Evolutionary conservation across 345 rosid species (phyloP), one percentile per base, ranked within the genome.

Genomic region (Crucihimalaya himalaica): DNA sequence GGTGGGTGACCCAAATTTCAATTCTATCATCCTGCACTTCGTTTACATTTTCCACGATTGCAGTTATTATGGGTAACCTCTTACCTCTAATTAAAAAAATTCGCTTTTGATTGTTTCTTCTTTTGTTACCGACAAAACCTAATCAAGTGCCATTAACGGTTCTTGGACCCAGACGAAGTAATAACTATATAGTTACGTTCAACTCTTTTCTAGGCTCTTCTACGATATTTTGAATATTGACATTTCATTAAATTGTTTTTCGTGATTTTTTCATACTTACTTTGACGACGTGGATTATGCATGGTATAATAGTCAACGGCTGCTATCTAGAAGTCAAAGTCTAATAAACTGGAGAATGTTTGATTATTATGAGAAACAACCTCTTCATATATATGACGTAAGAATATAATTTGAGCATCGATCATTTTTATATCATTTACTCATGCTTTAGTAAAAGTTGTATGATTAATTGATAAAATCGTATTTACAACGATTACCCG

Each of bases 221-320:
- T 58, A 47, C 72, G 48, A 50, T 35, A 57, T 66, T 47, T 65
- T 74, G 72, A 66, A 57, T 47, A 47, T 73, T 56, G 71, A 55
- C 72, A 48, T 58, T 70, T 74, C 53, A 19, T 19, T 28, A 19
- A 9, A 57, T 23, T 40, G 29, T 65, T 56, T 72, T 34, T 25
- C 60, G 6, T 66, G 53, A 35, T 66, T 21, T 65, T 65, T 35
- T 61, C 56, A 13, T 74, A 73, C 66, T 47, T 18, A 55, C 42
- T 55, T 65, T 56, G 59, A 73, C 66, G 60, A 66, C 28, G 43
- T 57, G 15, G 25, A 47, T 56, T 56, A 23, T 53, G n/a, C 14
- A 55, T 23, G 27, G 19, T 25, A 34, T 57, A 65, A 35, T 45
- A 46, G 65, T 47, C 39, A 73, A 34, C 21, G 51, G 66, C 52